Base-by-base conservation (phyloP, 2,329 filamentous ascomycete species). In the Esteya vermicola region DNA sequence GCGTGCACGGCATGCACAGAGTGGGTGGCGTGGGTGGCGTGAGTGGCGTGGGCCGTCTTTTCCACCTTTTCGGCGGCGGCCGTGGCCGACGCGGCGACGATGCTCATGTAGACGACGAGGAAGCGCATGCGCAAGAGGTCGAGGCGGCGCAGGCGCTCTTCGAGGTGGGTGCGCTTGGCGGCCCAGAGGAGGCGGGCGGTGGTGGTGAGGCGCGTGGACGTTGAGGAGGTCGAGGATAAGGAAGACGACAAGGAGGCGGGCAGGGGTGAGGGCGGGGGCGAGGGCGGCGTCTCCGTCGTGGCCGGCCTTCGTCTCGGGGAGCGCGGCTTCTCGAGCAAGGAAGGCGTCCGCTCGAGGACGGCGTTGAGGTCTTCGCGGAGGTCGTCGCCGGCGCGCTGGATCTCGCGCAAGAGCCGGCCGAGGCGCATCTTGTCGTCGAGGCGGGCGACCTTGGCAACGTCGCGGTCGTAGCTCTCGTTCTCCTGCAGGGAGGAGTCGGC, bases 121-220 rank as follows among this genome's bases (percentile, higher is more conserved):
- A 79, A 78, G 45, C 75, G 68, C 71, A 76, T 77, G 52, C 75
- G 65, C 52, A 79, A 54, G 50, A 78, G 56, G 48, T 79, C 75
- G 31, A 79, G 58, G 35, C 73, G 62, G 41, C 70, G 65, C 40
- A 78, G 60, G 38, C 70, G 65, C 47, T 75, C 71, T 52, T 76
- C 70, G 37, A 80, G 57, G 38, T 63, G 60, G 38, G 54, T 56
- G 48, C 70, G 65, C 51, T 69, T 69, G 43, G 60, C 60, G 4
- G 69, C 72, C 75, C 75, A 80, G 21, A 78, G 57, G 2, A 78
- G 44, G 38, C 74, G 63, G 20, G 72, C 64, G 43, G 58, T 55
- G 9, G 58, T 61, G 42, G 61, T 63, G 50, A 78, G 53, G 18
- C 39, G 58, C 53, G 45, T 37, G 4, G 41, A 23, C 4, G 7